Evolutionary conservation across 768 basidiomycete genomes (phyloP).

Genomic region (Pisolithus tinctorius): DNA sequence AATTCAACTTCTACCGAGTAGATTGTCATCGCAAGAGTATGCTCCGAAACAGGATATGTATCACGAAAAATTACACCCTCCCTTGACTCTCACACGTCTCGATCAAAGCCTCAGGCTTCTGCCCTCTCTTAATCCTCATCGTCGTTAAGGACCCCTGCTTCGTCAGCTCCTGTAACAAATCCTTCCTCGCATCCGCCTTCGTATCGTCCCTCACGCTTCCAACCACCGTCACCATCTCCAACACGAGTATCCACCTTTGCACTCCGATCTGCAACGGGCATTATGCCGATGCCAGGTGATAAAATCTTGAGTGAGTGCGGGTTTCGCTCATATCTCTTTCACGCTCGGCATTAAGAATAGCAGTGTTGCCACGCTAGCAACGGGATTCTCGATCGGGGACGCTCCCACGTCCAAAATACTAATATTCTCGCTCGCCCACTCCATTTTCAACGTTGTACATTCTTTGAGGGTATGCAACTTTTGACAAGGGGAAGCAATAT

Average conservation of each 20-base stretch:
- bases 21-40: too few relatives aligned
- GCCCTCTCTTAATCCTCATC: not conserved
- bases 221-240: not conserved
- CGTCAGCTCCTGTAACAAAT: slow-evolving; percentile 1
- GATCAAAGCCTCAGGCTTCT: not conserved
- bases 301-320: not conserved
- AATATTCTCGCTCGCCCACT: not conserved
- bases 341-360: not conserved
- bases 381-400: not conserved
- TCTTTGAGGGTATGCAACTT: not conserved
- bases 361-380: not conserved
- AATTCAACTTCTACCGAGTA: too few relatives aligned
- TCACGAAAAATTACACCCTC: not conserved
- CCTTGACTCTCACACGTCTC: not conserved
- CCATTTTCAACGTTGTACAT: not conserved
- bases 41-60: not conserved
- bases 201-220: not conserved
- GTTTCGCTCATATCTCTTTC: not conserved
- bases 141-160: not conserved
- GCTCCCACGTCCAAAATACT: not conserved
- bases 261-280: not conserved
- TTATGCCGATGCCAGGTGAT: not conserved
- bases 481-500: not conserved
- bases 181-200: not conserved
- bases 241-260: slow-evolving; percentile 1